phyloP scores from a whole-genome alignment of 2,329 filamentous ascomycete genomes.

The Fusarium siculi region DNA sequence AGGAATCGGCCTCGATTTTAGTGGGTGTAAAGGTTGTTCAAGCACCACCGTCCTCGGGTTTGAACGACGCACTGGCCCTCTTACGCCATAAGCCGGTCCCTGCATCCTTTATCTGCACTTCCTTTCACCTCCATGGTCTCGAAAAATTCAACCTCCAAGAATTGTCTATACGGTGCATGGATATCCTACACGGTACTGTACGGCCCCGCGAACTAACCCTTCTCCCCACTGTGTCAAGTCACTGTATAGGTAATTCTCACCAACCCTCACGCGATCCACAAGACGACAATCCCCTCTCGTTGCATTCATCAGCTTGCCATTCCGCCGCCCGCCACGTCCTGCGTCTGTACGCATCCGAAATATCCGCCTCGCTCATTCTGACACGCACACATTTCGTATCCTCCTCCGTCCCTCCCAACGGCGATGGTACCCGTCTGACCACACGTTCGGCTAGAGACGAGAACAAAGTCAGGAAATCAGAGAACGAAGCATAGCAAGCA shows the following conservation, averaged over 20 bases:
- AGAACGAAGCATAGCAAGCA: not conserved
- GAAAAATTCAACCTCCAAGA: constrained; percentile 42
- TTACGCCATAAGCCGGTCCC: constrained; percentile 37
- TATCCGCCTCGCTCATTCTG: constrained; percentile 15
- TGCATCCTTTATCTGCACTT: constrained; percentile 44
- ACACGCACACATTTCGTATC: constrained; percentile 20
- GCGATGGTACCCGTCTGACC: constrained; percentile 6
- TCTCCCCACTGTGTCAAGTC: constrained; percentile 16
- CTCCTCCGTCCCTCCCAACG: constrained; percentile 12
- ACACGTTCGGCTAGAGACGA: not conserved
- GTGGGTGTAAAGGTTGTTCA: constrained; percentile 28
- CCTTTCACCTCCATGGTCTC: constrained; percentile 23
- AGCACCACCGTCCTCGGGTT: constrained; percentile 11
- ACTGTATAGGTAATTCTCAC: constrained; percentile 45
- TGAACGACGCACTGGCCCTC: constrained; percentile 31
- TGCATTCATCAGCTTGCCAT: constrained; percentile 36
- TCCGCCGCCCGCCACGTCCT: constrained; percentile 38
- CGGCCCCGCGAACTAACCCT: not conserved
- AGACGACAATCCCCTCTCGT: constrained; percentile 41
- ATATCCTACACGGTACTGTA: constrained; percentile 33
- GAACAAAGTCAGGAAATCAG: not conserved
- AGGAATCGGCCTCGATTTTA: constrained; percentile 15
- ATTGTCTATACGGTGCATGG: constrained; percentile 46
- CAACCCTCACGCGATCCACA: constrained; percentile 41
- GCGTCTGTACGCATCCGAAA: constrained; percentile 29